These are phyloP conservation scores for Eragrostis nindensis DNA, from an alignment of 176 grass and related monocot genomes.

Conservation along the genomic window DNA sequence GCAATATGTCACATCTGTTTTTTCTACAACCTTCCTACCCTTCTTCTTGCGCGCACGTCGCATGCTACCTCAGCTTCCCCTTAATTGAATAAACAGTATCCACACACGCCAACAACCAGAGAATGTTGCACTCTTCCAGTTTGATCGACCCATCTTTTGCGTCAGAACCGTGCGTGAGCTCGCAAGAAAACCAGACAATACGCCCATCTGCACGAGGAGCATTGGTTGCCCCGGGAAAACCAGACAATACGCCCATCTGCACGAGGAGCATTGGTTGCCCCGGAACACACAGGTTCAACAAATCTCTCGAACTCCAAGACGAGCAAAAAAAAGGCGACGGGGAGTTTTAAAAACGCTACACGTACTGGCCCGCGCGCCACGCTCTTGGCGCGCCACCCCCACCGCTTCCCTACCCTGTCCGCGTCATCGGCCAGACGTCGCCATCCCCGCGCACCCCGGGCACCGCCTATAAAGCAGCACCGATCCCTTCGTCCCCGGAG, in stretches of 20 bases:
- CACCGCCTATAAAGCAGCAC: conserved; percentile 41
- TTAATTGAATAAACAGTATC: conserved; percentile 7
- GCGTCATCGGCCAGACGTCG: conserved; percentile 24
- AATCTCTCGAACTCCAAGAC: neutral
- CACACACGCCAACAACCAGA: neutral
- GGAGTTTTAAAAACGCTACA: conserved; percentile 31
- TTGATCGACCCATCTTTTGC: neutral
- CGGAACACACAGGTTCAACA: neutral
- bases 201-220: neutral
- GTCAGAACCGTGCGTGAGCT: neutral
- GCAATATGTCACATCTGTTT: neutral
- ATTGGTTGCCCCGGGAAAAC: too few relatives aligned
- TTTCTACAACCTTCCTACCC: conserved; percentile 28
- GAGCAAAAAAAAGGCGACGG: neutral
- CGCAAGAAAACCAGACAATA: neutral
- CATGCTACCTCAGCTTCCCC: conserved; percentile 19
- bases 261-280: too few relatives aligned
- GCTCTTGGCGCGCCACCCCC: conserved; percentile 39
- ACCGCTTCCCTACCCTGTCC: neutral
- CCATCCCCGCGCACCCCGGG: neutral
- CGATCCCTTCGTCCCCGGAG: conserved; percentile 26
- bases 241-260: too few relatives aligned
- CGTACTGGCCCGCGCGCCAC: conserved; percentile 23
- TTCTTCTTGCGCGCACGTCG: conserved; percentile 27
- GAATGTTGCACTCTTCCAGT: neutral